Evolutionary conservation across 2,329 filamentous ascomycete species (phyloP).

Genomic region (Annulohypoxylon truncatum): DNA sequence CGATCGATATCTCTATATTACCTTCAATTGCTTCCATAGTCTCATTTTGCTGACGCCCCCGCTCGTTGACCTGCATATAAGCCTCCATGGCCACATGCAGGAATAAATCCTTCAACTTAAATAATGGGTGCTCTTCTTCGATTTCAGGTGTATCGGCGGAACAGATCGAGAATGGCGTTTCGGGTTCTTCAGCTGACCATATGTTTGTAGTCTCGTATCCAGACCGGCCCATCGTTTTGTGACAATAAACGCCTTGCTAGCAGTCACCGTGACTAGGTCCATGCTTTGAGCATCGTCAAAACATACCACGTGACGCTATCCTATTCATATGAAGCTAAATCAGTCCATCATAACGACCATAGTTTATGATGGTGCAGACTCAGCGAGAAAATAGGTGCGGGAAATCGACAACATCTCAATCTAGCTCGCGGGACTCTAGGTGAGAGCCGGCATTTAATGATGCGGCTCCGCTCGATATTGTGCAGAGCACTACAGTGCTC

Average conservation of each 20-base stretch:
- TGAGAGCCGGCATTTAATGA: background rate
- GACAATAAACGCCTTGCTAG: conserved; percentile 11
- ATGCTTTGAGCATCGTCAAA: conserved; percentile 19
- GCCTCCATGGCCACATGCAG: conserved; percentile 36
- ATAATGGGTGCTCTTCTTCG: conserved; percentile 35
- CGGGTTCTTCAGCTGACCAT: conserved; percentile 29
- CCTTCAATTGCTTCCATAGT: conserved; percentile 14
- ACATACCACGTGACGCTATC: conserved; percentile 6
- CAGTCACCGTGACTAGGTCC: conserved; percentile 4
- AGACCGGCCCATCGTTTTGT: conserved; percentile 38
- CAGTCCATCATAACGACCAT: background rate
- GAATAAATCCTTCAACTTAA: conserved; percentile 35
- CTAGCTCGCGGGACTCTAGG: background rate
- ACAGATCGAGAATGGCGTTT: conserved; percentile 37
- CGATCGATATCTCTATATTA: conserved; percentile 11
- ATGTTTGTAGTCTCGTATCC: conserved; percentile 38
- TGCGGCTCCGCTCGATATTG: conserved; percentile 29
- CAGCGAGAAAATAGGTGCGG: background rate
- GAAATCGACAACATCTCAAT: background rate
- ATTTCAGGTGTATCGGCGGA: conserved; percentile 35
- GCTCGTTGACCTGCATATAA: conserved; percentile 16
- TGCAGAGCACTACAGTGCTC: conserved; percentile 38
- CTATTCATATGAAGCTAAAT: background rate
- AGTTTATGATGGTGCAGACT: background rate
- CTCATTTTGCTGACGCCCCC: conserved; percentile 22